phyloP scores from a whole-genome alignment of 352 stramenopile species.

The Heterotrichella gracilis region DNA sequence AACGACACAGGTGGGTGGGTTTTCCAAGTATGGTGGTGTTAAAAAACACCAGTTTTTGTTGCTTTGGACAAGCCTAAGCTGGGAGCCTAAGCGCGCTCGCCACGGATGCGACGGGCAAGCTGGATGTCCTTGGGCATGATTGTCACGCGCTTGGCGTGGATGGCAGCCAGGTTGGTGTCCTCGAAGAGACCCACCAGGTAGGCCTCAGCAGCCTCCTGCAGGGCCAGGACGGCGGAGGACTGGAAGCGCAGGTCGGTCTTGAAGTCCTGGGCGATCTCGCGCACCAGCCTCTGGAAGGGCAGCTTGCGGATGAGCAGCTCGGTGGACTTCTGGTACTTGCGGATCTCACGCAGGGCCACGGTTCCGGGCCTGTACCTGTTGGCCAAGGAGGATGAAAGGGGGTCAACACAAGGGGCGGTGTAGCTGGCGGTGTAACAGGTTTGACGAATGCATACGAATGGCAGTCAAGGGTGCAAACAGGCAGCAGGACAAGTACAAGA shows the following conservation, averaged over 20 bases:
- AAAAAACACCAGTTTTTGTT: too few relatives aligned
- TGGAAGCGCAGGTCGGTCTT: conserved; percentile 80
- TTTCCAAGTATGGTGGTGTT: too few relatives aligned
- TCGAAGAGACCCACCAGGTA: conserved; percentile 69
- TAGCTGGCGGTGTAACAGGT: too few relatives aligned
- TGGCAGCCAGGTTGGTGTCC: conserved; percentile 66
- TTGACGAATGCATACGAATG: too few relatives aligned
- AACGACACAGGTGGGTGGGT: too few relatives aligned
- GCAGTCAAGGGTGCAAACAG: too few relatives aligned
- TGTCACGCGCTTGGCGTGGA: conserved; percentile 69
- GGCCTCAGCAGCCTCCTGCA: conserved; percentile 53
- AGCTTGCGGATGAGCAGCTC: conserved; percentile 56
- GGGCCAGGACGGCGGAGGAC: conserved; percentile 51
- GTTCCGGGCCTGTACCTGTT: conserved; percentile 42
- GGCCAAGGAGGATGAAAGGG: too few relatives aligned
- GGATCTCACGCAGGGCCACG: conserved; percentile 53
- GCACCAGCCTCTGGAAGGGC: conserved; percentile 46
- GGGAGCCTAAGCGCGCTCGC: too few relatives aligned
- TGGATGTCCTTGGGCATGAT: conserved; percentile 88
- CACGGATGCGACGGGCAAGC: conserved; percentile 52
- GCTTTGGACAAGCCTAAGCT: too few relatives aligned
- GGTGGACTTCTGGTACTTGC: conserved; percentile 57
- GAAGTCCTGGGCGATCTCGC: conserved; percentile 69
- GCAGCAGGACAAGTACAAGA: too few relatives aligned
- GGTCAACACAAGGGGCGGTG: too few relatives aligned